Evolutionary conservation across 345 rosid genomes (phyloP).

Genomic region (Citrus sinensis): DNA sequence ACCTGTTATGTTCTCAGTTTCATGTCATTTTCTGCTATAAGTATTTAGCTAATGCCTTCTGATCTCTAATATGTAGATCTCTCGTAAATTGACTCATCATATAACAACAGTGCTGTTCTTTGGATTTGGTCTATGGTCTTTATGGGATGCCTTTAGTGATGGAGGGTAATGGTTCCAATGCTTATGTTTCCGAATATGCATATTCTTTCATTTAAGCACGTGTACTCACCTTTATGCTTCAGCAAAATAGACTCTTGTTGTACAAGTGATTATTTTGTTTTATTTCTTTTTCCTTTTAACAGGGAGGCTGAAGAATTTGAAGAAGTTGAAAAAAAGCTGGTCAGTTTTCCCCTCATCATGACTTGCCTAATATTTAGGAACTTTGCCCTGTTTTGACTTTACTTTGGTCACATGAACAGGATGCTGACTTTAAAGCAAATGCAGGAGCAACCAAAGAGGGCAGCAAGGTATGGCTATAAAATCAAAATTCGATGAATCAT

Average conservation of each 20-base stretch:
- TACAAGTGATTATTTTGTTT: neutral
- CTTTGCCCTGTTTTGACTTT: conserved; percentile 4
- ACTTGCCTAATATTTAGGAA: conserved; percentile 1
- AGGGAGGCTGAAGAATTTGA: conserved; percentile 81
- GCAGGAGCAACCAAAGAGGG: conserved; percentile 39
- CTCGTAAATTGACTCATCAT: conserved; percentile 91
- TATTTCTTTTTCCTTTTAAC: conserved; percentile 16
- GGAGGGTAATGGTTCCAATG: conserved; percentile 46
- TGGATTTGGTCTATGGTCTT: conserved; percentile 81
- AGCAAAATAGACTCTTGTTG: neutral
- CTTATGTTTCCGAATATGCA: neutral
- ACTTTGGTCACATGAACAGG: conserved; percentile 32
- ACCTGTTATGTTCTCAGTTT: neutral
- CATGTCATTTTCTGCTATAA: neutral
- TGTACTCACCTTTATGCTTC: neutral
- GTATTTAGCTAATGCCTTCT: conserved; percentile 2
- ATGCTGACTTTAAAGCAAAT: conserved; percentile 66
- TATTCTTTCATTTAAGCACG: neutral
- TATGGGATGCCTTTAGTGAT: conserved; percentile 78
- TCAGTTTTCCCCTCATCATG: conserved; percentile 27
- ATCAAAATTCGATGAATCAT: neutral
- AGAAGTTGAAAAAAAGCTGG: conserved; percentile 89
- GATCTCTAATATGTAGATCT: conserved; percentile 49
- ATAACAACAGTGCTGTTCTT: conserved; percentile 76
- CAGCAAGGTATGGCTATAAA: conserved; percentile 46